phyloP scores from a whole-genome alignment of 257 asterid species.

The Nicotiana attenuata region DNA sequence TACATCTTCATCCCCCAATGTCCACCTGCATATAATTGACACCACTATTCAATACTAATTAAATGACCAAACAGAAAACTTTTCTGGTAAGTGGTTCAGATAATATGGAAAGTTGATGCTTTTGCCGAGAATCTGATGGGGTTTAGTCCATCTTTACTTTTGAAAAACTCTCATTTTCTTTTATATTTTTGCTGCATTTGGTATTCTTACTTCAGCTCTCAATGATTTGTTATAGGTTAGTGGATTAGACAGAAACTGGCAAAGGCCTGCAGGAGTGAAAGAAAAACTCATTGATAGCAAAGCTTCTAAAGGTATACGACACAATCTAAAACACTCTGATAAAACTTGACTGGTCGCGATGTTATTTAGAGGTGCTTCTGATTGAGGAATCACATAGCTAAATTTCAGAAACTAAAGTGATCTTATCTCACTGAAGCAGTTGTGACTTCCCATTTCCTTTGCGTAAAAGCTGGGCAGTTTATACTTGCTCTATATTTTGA shows the following conservation, averaged over 20 bases:
- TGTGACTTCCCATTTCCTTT: not conserved
- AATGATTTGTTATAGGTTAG: constrained; percentile 50
- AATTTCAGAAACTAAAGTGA: not conserved
- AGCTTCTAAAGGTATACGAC: constrained; percentile 63
- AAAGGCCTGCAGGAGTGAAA: constrained; percentile 83
- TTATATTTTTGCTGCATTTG: not conserved
- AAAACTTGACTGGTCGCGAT: not conserved
- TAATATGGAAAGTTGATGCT: constrained; percentile 90
- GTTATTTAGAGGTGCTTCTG: not conserved
- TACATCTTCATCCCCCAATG: constrained; percentile 2
- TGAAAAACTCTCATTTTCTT: not conserved
- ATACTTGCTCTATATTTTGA: not conserved
- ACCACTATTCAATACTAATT: not conserved
- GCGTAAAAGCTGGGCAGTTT: not conserved
- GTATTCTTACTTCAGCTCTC: not conserved
- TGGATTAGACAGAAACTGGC: constrained; percentile 97
- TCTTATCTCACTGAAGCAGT: not conserved
- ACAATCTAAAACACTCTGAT: not conserved
- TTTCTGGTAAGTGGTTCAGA: too few species aligned
- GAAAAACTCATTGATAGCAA: constrained; percentile 74
- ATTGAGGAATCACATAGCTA: too few species aligned
- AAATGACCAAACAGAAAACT: too few species aligned
- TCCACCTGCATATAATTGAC: constrained; percentile 23
- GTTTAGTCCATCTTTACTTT: constrained; percentile 10
- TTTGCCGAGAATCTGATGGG: constrained; percentile 90